A percentile compares a stretch with the other conserved stretches of the same genome.
phyloP scores from a whole-genome alignment of 257 asterid species.

The Mitragyna speciosa region DNA sequence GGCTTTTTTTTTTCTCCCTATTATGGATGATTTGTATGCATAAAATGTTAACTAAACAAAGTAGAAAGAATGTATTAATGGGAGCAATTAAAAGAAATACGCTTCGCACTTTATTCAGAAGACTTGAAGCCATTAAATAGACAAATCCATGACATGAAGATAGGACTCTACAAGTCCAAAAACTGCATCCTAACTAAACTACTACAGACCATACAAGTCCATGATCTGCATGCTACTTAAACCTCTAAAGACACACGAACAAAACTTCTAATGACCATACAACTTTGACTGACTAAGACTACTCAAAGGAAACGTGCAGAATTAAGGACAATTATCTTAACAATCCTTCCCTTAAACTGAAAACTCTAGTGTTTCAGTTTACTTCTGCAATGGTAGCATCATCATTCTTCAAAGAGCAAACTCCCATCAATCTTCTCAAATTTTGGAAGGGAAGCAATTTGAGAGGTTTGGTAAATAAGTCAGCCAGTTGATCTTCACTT shows the following conservation, averaged over 20 bases:
- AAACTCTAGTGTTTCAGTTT: not conserved
- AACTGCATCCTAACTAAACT: no score
- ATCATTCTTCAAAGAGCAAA: not conserved
- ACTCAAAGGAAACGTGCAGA: not conserved
- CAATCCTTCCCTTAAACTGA: not conserved
- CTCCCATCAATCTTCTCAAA: not conserved
- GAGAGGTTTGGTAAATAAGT: not conserved
- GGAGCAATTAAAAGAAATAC: no score
- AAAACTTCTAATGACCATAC: not conserved
- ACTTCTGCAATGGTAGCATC: not conserved
- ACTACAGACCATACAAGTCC: no score
- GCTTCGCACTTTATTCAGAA: no score
- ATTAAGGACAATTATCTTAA: no score
- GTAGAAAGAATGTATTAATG: no score
- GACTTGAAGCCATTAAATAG: no score
- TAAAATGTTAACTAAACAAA: no score
- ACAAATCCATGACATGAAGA: not conserved
- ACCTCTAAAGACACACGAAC: no score
- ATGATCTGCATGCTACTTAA: no score
- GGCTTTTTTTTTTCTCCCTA: not conserved
- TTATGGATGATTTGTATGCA: no score
- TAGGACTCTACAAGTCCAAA: no score
- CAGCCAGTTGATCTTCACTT: not conserved
- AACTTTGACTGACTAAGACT: not conserved
- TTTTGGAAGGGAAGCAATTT: not conserved